These are phyloP conservation scores for Gossypium arboreum DNA, from an alignment of 345 rosid genomes.

Conservation along the genomic window DNA sequence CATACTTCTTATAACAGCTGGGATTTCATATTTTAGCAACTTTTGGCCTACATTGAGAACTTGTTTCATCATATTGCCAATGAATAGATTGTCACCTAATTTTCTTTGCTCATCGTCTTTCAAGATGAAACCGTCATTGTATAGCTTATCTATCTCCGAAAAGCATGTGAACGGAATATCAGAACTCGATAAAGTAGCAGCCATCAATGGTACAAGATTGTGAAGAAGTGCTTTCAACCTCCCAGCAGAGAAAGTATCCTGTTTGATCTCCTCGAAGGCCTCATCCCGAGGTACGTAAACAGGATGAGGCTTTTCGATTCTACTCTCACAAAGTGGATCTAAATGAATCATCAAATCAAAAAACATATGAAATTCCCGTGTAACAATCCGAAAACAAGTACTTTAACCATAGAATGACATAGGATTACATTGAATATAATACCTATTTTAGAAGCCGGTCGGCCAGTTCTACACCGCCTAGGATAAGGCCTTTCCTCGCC, in stretches of 20 bases:
- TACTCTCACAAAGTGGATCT: constrained; percentile 70
- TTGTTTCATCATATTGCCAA: constrained; percentile 40
- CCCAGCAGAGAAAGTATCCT: constrained; percentile 74
- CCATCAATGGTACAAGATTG: constrained; percentile 81
- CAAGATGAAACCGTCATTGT: constrained; percentile 54
- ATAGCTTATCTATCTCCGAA: constrained; percentile 83
- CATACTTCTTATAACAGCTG: constrained; percentile 67
- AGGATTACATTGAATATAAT: constrained; percentile 8
- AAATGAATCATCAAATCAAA: background rate
- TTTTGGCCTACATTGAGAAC: constrained; percentile 50
- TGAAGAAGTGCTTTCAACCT: constrained; percentile 85
- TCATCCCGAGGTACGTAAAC: constrained; percentile 93
- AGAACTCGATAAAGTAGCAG: constrained; percentile 69
- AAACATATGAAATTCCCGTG: background rate
- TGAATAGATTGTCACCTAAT: constrained; percentile 17
- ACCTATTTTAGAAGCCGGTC: constrained; percentile 64
- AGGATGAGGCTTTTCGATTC: constrained; percentile 76
- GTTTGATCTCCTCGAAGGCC: constrained; percentile 90
- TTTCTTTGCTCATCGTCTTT: constrained; percentile 40
- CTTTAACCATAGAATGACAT: background rate
- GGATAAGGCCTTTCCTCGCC: constrained; percentile 78
- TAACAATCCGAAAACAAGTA: background rate
- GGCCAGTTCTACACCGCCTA: constrained; percentile 85
- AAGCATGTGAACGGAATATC: constrained; percentile 83
- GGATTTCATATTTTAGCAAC: constrained; percentile 68